Evolutionary conservation across 2,329 filamentous ascomycete species (phyloP), one percentile per base, ranked within the genome.

Genomic region (Calonectria leucothoes): DNA sequence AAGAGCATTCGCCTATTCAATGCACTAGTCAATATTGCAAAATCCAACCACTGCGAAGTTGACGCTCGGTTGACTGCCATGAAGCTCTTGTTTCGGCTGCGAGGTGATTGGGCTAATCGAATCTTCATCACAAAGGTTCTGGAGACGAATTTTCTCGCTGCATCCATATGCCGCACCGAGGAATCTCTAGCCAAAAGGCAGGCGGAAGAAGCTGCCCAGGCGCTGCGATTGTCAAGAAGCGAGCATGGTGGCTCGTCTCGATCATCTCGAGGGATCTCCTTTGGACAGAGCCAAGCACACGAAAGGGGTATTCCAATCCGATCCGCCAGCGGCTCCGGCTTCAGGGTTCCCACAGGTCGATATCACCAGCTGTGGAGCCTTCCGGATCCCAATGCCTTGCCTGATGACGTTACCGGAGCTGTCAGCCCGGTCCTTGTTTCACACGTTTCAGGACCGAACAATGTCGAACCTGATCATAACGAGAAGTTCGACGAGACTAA

Each of bases 51-150:
- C 37, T 91, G 90, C 74, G 93, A 94, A 72, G 86, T 89, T 8
- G 92, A 94, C 83, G 92, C 94, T 66, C 92, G 94, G 8, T 86
- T 97, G 31, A 93, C 92, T 15, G 92, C 93, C 3, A 91, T 96
- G 87, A 95, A 94, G 79, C 85, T 96, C 52, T 86, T 98, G 2
- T 96, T 97, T 82, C 92, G 96, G 52, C 86, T 98, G 35, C 91
- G 96, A 72, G 95, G 95, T 27, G 95, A 98, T 83, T 95, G 94
- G 82, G 91, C 93, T 12, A 91, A 96, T 76, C 90, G 93, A 55
- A 89, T 98, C 5, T 95, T 93, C 71, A 87, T 98, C 67, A 92
- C 92, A 10, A 85, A 90, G 39, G 90, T 91, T 35, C 91, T 93
- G 2, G 95, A 98, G 81, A 93, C 92, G 33, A 91, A 93, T 76